Base-by-base conservation (phyloP, 2,329 filamentous ascomycete genomes). In the Penicillium sp. region DNA sequence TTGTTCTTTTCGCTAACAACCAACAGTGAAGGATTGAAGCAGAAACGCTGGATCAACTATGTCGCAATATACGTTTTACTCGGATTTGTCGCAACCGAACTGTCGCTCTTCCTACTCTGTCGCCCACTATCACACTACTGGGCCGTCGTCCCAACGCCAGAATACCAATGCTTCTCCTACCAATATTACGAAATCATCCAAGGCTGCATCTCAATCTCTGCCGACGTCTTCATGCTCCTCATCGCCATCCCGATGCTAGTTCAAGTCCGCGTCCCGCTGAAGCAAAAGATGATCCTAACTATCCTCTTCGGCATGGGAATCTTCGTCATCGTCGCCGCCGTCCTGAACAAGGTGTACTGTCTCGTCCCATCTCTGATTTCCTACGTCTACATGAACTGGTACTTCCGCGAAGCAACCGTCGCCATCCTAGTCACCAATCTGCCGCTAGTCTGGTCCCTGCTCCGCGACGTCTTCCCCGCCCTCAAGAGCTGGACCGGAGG, bases 61-160 rank as follows among this genome's bases (percentile, higher is more conserved):
- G 67, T 73, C 21, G 64, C 72, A 10, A 61, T 70, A 33, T 84
- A 82, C 57, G 77, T 81, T 40, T 75, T 58, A 2, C 33, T 79
- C 5, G 73, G 77, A 23, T 84, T 82, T 57, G 69, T 82, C 54
- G 72, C 75, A 13, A 80, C 79, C 62, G 80, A 82, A 62, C 63
- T 83, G 21, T 69, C 80, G 0, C 78, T 82, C 45, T 79, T 82
- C 56, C 74, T 77, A n/a, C 80, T 81, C 10, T 83, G 80, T 56
- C 75, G 79, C 25, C 81, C 81, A 12, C 73, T 84, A 51, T 66
- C 70, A 6, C 70, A 81, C 50, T 83, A 83, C 60, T 83, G 79
- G 78, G 80, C 80, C 5, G 75, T 82, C 10, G 80, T 82, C 7
- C 80, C 80, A n/a, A 71, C 72, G 4, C 61, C 63, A 1, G 71